Conservation (phyloP, 345 rosid species). For the Hevea brasiliensis region DNA sequence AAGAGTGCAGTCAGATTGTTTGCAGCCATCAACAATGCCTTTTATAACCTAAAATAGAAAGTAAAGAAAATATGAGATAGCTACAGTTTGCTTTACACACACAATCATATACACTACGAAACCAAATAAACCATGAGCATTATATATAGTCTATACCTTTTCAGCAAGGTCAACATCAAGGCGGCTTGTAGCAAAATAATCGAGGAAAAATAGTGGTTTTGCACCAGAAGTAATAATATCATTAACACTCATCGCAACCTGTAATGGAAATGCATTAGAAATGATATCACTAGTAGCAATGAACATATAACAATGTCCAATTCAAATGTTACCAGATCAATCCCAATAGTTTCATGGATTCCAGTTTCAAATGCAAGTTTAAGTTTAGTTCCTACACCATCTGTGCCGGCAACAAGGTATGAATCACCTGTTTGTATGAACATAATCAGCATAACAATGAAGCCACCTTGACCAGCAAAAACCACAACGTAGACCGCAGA, state of each 20-base stretch:
- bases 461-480: constrained; percentile 1
- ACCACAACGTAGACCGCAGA: not conserved
- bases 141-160: constrained; percentile 43
- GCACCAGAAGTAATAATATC: constrained; percentile 97
- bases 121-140: not conserved
- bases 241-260: constrained; percentile 99
- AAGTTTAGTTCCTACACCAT: constrained; percentile 96
- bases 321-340: constrained; percentile 62
- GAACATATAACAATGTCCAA: not conserved
- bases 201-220: constrained; percentile 87
- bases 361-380: constrained; percentile 94
- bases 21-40: constrained; percentile 93
- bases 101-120: not conserved
- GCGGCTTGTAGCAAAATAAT: constrained; percentile 90
- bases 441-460: constrained; percentile 4
- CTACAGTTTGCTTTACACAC: not conserved
- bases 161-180: constrained; percentile 97
- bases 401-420: constrained; percentile 91
- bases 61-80: not conserved
- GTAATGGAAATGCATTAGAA: constrained; percentile 10
- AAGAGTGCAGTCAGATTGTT: constrained; percentile 72
- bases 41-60: constrained; percentile 63
- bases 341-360: constrained; percentile 87
- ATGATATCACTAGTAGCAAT: constrained; percentile 7
- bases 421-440: constrained; percentile 61